A percentile compares a stretch with the other conserved stretches of the same genome.
These are phyloP conservation scores for Whalleya microplaca DNA, from an alignment of 2,329 filamentous ascomycete species.

Conservation along the genomic window DNA sequence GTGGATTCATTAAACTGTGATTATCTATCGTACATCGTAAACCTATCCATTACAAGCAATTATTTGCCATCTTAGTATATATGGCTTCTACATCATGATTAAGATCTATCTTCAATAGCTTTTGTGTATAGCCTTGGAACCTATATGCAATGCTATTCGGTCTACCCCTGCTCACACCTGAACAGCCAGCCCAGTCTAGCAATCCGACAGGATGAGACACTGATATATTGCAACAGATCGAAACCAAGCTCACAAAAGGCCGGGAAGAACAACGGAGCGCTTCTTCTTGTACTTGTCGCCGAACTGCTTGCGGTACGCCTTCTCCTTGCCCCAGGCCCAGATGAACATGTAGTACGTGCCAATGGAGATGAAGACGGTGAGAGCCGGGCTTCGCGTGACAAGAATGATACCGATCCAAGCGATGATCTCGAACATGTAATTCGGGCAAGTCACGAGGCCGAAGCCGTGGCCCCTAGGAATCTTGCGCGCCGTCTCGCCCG, in stretches of 20 bases:
- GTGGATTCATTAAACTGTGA: background rate
- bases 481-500: constrained; percentile 82
- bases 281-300: constrained; percentile 95
- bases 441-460: constrained; percentile 86
- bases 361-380: constrained; percentile 74
- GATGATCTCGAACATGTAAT: constrained; percentile 92
- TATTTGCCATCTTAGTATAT: background rate
- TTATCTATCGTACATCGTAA: background rate
- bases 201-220: background rate
- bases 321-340: constrained; percentile 94
- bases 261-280: constrained; percentile 80
- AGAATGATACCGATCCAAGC: constrained; percentile 85
- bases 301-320: constrained; percentile 86
- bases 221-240: background rate
- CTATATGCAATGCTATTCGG: background rate
- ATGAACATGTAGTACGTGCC: constrained; percentile 78
- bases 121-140: background rate
- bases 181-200: background rate
- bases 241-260: constrained; percentile 64
- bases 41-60: background rate
- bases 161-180: background rate
- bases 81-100: background rate
- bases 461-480: constrained; percentile 89
- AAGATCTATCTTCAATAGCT: background rate
- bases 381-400: constrained; percentile 77